Evolutionary conservation across 1,139 yeast species (phyloP), one percentile per base, ranked within the genome.

Genomic region (Pichia kudriavzevii): DNA sequence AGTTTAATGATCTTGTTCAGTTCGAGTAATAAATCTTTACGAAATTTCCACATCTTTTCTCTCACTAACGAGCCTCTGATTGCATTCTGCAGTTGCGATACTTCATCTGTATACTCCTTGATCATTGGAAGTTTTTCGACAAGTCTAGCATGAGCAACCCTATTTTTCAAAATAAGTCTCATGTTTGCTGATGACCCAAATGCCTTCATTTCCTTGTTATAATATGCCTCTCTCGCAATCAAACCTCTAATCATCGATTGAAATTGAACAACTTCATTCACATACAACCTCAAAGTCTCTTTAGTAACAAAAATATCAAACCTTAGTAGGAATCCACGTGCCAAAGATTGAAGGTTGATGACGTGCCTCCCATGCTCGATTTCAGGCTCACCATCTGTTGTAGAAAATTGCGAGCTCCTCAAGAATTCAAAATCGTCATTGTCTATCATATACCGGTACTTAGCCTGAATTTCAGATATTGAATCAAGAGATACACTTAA

Each of bases 241-340:
- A 16, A 32, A 22, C 63, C 60, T 46, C 68, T 53, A 5, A 54
- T 45, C 1, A 60, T 26, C 0, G 62, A 45, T 42, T 64, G 69
- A 14, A 64, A 44, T 15, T 43, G 57, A 6, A 74, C 59, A 22
- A 75, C 56, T 40, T 69, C 73, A 15, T 67, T 71, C 4, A 63
- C 61, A 44, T 68, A 72, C 3, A 79, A 73, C 44, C 69, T 71
- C 25, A 78, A 52, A 66, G 76, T 69, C 42, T 75, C 74, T 39
- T 64, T 68, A 46, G 72, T 70, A 26, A 79, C 79, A 55, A 75
- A 78, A 63, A 78, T 63, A 19, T 60, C 60, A 53, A 77, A 81
- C 32, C 93, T 66, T 42, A 73, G 60, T 35, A 72, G 64, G 1
- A 82, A 78, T 19, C 88, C 91, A 46, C 82, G 64, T 7, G 80